Conservation (phyloP, 108 stramenopile genomes). For the Mayamaea pseudoterrestris region DNA sequence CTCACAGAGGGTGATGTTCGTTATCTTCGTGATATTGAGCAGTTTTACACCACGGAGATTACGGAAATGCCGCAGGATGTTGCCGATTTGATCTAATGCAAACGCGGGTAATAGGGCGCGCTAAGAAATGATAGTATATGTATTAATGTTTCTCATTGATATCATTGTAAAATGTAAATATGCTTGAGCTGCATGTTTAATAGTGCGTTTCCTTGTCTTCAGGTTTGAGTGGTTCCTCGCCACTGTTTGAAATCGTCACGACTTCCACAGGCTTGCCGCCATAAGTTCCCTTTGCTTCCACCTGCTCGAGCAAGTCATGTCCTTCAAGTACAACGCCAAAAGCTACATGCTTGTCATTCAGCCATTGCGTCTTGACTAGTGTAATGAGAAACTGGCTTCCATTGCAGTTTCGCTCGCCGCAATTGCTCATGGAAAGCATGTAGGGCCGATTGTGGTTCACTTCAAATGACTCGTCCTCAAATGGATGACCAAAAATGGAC, state of each 20-base stretch:
- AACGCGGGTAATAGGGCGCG: neutral
- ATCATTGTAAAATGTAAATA: too few relatives aligned
- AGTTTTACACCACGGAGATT: constrained; percentile 98
- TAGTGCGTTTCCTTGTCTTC: constrained; percentile 11
- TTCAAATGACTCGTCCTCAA: constrained; percentile 79
- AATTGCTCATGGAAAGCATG: constrained; percentile 72
- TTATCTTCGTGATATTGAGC: constrained; percentile 98
- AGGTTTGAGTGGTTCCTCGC: constrained; percentile 24
- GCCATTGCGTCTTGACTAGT: constrained; percentile 87
- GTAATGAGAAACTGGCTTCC: constrained; percentile 74
- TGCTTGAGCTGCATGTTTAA: too few relatives aligned
- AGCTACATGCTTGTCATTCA: constrained; percentile 65
- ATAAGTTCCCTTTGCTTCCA: constrained; percentile 63
- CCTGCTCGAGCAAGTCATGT: constrained; percentile 34
- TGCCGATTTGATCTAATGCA: constrained; percentile 78
- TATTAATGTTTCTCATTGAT: neutral
- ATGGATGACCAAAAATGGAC: constrained; percentile 78
- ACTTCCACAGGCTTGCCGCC: constrained; percentile 36
- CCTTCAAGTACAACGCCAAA: constrained; percentile 76
- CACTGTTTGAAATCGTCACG: constrained; percentile 74
- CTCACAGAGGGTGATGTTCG: constrained; percentile 93
- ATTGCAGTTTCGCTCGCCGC: constrained; percentile 73
- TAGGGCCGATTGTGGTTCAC: constrained; percentile 83
- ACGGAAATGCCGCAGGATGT: constrained; percentile 96
- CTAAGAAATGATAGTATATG: neutral